These are phyloP conservation scores for Mucor saturninus DNA, from an alignment of 371 early-diverging fungal species.

Conservation along the genomic window DNA sequence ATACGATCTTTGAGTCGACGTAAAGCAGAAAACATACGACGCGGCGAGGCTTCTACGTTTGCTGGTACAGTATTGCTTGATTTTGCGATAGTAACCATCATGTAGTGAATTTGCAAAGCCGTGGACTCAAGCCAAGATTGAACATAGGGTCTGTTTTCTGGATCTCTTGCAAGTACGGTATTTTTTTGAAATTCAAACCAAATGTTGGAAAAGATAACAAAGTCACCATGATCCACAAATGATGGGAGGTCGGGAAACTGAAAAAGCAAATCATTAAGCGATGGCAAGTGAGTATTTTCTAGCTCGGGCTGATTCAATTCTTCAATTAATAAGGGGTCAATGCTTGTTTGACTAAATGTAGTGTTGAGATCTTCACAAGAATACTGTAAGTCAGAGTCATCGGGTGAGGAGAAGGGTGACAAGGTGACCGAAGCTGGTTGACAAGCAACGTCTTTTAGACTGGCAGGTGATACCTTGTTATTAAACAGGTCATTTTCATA, in stretches of 20 bases:
- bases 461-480: too few species aligned
- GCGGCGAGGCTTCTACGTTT: constrained; percentile 12
- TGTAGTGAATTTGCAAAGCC: constrained; percentile 17
- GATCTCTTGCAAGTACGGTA: constrained; percentile 23
- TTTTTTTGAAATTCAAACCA: constrained; percentile 37
- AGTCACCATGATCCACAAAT: constrained; percentile 34
- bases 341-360: neutral
- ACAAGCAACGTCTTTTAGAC: too few species aligned
- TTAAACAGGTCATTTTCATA: too few species aligned
- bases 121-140: constrained; percentile 20
- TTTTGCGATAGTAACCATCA: constrained; percentile 9
- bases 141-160: constrained; percentile 12
- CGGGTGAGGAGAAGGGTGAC: neutral
- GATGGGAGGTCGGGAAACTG: constrained; percentile 36
- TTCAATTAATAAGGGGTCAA: neutral
- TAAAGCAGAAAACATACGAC: constrained; percentile 31
- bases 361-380: constrained; percentile 5
- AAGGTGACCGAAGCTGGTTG: neutral
- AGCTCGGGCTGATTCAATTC: neutral
- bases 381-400: neutral
- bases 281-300: neutral
- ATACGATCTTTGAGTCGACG: constrained; percentile 25
- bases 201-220: constrained; percentile 25
- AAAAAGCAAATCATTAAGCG: constrained; percentile 19
- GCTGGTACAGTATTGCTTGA: neutral